Evolutionary conservation across 2,329 filamentous ascomycete species (phyloP).

Genomic region (Xylariales sp.): DNA sequence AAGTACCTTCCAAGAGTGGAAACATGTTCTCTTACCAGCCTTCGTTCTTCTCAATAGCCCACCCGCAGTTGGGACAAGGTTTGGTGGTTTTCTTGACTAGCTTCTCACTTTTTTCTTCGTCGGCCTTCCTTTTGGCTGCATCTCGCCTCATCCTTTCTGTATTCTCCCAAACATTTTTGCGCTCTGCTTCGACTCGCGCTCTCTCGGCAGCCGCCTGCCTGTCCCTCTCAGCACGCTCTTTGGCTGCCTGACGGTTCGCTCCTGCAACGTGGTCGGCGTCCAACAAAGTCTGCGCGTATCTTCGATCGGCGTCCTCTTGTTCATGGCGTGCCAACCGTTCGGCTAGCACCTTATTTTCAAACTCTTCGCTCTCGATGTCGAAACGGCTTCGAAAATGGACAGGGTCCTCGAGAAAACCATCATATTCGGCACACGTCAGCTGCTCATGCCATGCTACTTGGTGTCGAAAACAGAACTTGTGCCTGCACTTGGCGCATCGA

Average conservation of each 20-base stretch:
- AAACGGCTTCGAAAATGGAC: slow-evolving; percentile 13
- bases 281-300: slow-evolving; percentile 4
- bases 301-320: slow-evolving; percentile 33
- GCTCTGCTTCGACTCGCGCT: not conserved
- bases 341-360: slow-evolving; percentile 28
- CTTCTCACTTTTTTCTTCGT: slow-evolving; percentile 12
- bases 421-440: slow-evolving; percentile 20
- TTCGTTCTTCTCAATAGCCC: slow-evolving; percentile 15
- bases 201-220: slow-evolving; percentile 2
- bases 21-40: slow-evolving; percentile 13
- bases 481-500: slow-evolving; percentile 19
- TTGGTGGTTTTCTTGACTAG: slow-evolving; percentile 13
- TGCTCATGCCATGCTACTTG: slow-evolving; percentile 19
- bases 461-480: slow-evolving; percentile 24
- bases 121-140: slow-evolving; percentile 5
- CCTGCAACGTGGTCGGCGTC: slow-evolving; percentile 6
- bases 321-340: slow-evolving; percentile 31
- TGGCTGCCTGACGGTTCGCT: not conserved
- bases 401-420: slow-evolving; percentile 13
- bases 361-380: slow-evolving; percentile 28
- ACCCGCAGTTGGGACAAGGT: slow-evolving; percentile 13
- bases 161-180: not conserved
- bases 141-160: slow-evolving; percentile 3
- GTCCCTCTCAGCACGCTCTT: not conserved
- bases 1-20: too few relatives aligned